Base-by-base conservation (phyloP, 2,329 filamentous ascomycete genomes). In the Dothideomycetes sp. region DNA sequence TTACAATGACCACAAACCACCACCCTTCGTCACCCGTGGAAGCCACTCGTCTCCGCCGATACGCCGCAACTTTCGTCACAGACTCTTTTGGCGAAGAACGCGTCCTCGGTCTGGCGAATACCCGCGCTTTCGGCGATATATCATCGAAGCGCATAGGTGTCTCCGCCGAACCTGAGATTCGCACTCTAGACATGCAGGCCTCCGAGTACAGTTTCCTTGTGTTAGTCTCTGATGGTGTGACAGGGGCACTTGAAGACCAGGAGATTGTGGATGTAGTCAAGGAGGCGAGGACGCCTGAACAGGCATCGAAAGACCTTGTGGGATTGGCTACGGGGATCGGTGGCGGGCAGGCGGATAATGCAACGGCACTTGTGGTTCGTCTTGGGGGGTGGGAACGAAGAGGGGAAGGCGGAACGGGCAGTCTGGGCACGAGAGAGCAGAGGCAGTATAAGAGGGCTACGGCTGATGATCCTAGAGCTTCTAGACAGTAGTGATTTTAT, bases 51-150 rank as follows among this genome's bases (percentile, higher is more conserved):
- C 72, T 98, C 17, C 81, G 88, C 33, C 80, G 88, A 36, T 96
- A 88, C 57, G 84, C 87, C 2, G 77, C 83, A 19, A 81, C 81
- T 3, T 89, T 96, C 57, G 81, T 94, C 14, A 91, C 89, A 0
- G 91, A 98, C 63, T 93, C 85, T 24, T 98, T 98, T 59, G 91
- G 91, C 55, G 91, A 98, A 63, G 88, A 96, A 63, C 86, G 91
- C 50, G 91, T 98, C 60, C 80, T 80, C 11, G 89, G 91, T 0
- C 72, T 98, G 0, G 91, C 91, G 50, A 98, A 98, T 63, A 93
- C 85, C 22, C 83, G 91, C 19, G 75, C 91, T 3, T 96, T 98
- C 57, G 91, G 91, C 18, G 91, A 98, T 64, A 86, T 95, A 63
- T 74, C 75, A 24, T 84, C 79, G 42, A 98, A 98, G 63, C 82